These are phyloP conservation scores for Podosphaera fusca DNA, from an alignment of 2,329 filamentous ascomycete genomes.

Conservation along the genomic window DNA sequence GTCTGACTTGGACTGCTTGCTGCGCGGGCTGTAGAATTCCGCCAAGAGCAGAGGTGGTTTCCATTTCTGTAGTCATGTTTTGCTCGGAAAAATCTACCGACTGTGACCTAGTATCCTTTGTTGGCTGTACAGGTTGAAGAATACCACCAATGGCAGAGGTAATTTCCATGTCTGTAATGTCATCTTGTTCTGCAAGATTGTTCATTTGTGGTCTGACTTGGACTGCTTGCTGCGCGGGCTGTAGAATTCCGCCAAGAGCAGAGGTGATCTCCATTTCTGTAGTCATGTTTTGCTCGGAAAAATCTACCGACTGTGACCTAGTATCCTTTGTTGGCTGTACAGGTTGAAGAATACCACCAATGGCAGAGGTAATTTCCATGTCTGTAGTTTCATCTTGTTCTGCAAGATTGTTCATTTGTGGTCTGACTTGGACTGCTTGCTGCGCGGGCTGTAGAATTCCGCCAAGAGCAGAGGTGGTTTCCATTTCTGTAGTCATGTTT, in stretches of 20 bases:
- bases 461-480: slow-evolving; percentile 36
- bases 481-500: slow-evolving; percentile 29
- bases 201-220: not conserved
- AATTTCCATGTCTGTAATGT: slow-evolving; percentile 32
- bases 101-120: slow-evolving; percentile 18
- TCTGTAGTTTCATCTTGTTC: too few relatives aligned
- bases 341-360: not conserved
- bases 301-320: slow-evolving; percentile 13
- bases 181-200: not conserved
- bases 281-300: slow-evolving; percentile 17
- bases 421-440: slow-evolving; percentile 12
- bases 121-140: slow-evolving; percentile 9
- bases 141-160: slow-evolving; percentile 34
- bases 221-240: slow-evolving; percentile 15
- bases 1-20: slow-evolving; percentile 12
- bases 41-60: slow-evolving; percentile 36
- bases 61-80: slow-evolving; percentile 29
- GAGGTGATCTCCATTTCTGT: slow-evolving; percentile 41
- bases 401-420: too few relatives aligned
- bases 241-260: slow-evolving; percentile 29
- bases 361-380: not conserved
- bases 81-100: slow-evolving; percentile 15
- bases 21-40: slow-evolving; percentile 24
- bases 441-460: slow-evolving; percentile 24
- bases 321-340: too few relatives aligned